Evolutionary conservation across 768 basidiomycete species (phyloP).

Genomic region (Hygrocybe punicea): DNA sequence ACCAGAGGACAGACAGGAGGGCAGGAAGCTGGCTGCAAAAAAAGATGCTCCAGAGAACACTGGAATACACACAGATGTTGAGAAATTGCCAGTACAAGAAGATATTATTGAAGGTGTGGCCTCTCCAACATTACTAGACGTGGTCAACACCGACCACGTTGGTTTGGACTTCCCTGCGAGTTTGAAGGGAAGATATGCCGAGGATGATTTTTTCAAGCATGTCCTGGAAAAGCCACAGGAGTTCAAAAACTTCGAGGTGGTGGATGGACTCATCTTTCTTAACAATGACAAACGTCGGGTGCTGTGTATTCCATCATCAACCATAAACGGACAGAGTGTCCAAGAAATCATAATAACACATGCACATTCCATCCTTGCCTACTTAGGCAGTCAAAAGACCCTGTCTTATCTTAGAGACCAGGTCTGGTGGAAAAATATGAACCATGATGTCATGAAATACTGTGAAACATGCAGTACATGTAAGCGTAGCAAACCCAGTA

Average conservation of each 20-base stretch:
- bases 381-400: constrained; percentile 32
- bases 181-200: constrained; percentile 11
- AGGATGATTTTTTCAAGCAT: constrained; percentile 23
- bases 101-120: neutral
- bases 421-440: constrained; percentile 24
- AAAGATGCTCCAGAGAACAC: neutral
- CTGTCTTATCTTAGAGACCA: constrained; percentile 24
- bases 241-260: constrained; percentile 18
- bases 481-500: constrained; percentile 11
- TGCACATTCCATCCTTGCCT: constrained; percentile 23
- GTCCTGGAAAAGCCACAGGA: constrained; percentile 14
- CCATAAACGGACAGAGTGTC: constrained; percentile 5
- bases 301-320: constrained; percentile 18
- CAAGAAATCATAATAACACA: constrained; percentile 30
- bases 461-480: constrained; percentile 27
- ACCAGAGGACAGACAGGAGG: constrained; percentile 11
- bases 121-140: neutral
- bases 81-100: neutral
- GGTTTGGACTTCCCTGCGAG: constrained; percentile 10
- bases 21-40: neutral
- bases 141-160: neutral
- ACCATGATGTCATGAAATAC: constrained; percentile 16
- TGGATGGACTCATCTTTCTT: constrained; percentile 14
- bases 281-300: constrained; percentile 2
- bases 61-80: neutral